A percentile compares a stretch with the other conserved stretches of the same genome.
phyloP scores from a whole-genome alignment of 2,329 filamentous ascomycete species.

The Apiospora aurea region DNA sequence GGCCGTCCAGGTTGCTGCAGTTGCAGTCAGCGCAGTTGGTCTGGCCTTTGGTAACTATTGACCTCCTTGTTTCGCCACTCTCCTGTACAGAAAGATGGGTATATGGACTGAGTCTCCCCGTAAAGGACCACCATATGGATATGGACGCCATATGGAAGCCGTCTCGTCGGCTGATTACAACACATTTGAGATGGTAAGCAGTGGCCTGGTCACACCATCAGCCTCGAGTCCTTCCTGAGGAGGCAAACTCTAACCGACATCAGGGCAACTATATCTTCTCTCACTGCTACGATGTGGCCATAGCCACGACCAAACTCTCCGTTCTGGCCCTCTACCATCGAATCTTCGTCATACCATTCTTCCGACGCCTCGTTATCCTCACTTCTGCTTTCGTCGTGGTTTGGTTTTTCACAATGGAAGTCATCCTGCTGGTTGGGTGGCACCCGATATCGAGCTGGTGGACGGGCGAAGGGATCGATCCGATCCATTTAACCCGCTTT shows the following conservation, averaged over 20 bases:
- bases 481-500: constrained; percentile 32
- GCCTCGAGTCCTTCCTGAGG: not conserved
- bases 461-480: constrained; percentile 35
- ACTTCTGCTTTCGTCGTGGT: constrained; percentile 32
- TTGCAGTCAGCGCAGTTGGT: constrained; percentile 35
- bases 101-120: not conserved
- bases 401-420: constrained; percentile 38
- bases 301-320: constrained; percentile 39
- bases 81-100: not conserved
- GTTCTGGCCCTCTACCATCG: constrained; percentile 39
- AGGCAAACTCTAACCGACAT: too few species aligned
- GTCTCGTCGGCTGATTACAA: constrained; percentile 30
- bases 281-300: constrained; percentile 39
- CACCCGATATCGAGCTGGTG: constrained; percentile 38
- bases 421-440: constrained; percentile 36
- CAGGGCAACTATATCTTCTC: constrained; percentile 41
- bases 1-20: constrained; percentile 29
- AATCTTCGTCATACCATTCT: constrained; percentile 33
- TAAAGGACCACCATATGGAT: constrained; percentile 35
- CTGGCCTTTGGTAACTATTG: constrained; percentile 33
- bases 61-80: too few species aligned
- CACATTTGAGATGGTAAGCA: constrained; percentile 34
- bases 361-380: constrained; percentile 29
- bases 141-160: constrained; percentile 36
- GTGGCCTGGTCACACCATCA: not conserved